phyloP scores from a whole-genome alignment of 1,284 basidiomycete species.

The Kalmanozyma brasiliensis region DNA sequence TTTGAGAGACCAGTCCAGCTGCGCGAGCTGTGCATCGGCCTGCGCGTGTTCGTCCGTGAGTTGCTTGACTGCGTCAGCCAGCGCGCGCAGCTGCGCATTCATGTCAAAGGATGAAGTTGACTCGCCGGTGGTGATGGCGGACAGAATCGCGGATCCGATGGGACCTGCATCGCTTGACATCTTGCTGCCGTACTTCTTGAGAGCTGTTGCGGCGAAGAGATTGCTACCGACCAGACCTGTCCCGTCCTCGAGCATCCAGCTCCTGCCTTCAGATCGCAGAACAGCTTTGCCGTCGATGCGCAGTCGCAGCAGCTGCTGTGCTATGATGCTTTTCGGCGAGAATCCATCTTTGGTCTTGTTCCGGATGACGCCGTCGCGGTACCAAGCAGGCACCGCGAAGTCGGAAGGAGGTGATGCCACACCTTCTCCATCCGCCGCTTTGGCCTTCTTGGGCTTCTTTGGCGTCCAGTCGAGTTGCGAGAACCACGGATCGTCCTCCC shows the following conservation, averaged over 20 bases:
- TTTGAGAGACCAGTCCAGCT: conserved; percentile 57
- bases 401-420: conserved; percentile 11
- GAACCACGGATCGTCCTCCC: conserved; percentile 85
- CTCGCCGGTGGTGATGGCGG: conserved; percentile 25
- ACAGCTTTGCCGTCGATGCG: conserved; percentile 45
- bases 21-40: conserved; percentile 39
- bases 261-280: conserved; percentile 16
- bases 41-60: conserved; percentile 13
- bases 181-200: conserved; percentile 33
- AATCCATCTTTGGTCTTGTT: conserved; percentile 43
- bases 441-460: conserved; percentile 76
- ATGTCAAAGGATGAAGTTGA: conserved; percentile 17
- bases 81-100: conserved; percentile 14
- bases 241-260: conserved; percentile 40
- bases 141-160: conserved; percentile 27
- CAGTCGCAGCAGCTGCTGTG: conserved; percentile 51
- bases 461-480: conserved; percentile 95
- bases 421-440: conserved; percentile 8
- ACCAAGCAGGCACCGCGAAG: conserved; percentile 53
- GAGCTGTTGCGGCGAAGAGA: conserved; percentile 30
- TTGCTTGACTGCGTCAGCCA: conserved; percentile 37
- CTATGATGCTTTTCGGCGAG: conserved; percentile 24
- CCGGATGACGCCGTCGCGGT: conserved; percentile 48
- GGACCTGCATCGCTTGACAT: conserved; percentile 37
- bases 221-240: conserved; percentile 38